Evolutionary conservation across 345 rosid genomes (phyloP), one percentile per base, ranked within the genome.

Genomic region (Boechera divaricarpa): DNA sequence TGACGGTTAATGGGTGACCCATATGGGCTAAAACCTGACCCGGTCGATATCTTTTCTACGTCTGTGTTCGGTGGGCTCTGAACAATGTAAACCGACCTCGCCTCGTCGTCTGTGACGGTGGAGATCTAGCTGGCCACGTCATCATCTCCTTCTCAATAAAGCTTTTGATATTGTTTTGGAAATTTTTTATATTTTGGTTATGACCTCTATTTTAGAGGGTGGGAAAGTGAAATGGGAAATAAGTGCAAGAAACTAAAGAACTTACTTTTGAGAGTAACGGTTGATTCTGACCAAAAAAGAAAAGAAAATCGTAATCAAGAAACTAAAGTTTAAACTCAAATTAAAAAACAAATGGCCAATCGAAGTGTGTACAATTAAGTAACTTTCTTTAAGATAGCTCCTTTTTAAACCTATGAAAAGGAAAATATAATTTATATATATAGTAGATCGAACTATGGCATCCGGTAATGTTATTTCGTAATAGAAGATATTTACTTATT

Each of bases 61-160:
- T 92, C 95, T 66, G 82, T 88, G 83, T 88, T 87, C 31, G 92
- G 89, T 10, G 97, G 98, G 80, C 97, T 94, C 32, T 92, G 95
- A 11, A 94, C 97, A 81, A 88, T 86, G 84, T 94, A 92, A 16
- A 85, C 70, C 5, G 94, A 21, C 21, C 21, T 21, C 21, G 91
- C 72, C 86, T 81, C 6, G 59, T 85, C 7, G 87, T 86, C 44
- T 88, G 79, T 51, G 92, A 73, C 0, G 84, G 84, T 2, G 85
- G 86, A 6, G 94, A 87, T 45, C 79, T 90, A n/a, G 85, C 93
- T 9, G 91, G 56, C 55, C 47, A 55, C 56, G 71, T 55, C 59
- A 21, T 21, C 21, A n/a, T 66, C 58, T 45, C 11, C 24, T 74
- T 55, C 16, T 8, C 32, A 21, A 44, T 47, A 47, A 13, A 57